phyloP scores from a whole-genome alignment of 179 eudicot genomes.

The Spinacia oleracea region DNA sequence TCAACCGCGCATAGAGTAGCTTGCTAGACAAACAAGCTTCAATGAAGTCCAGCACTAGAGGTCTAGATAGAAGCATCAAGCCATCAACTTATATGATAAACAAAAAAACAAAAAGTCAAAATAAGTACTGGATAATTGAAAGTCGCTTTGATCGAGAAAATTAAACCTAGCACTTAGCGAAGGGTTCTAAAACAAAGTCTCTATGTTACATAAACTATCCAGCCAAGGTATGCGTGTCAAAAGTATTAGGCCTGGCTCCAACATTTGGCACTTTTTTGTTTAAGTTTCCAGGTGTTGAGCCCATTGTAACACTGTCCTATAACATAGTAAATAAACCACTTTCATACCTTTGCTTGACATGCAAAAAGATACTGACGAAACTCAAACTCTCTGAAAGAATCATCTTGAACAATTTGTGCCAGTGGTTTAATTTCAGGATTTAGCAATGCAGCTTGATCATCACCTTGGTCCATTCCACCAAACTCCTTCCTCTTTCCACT shows the following conservation, averaged over 20 bases:
- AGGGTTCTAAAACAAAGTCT: not conserved
- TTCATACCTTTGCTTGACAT: constrained; percentile 89
- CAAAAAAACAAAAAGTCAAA: not conserved
- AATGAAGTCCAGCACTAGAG: not conserved
- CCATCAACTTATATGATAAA: not conserved
- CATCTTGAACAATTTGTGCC: constrained; percentile 87
- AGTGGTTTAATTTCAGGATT: constrained; percentile 68
- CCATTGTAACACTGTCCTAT: not conserved
- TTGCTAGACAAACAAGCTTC: constrained; percentile 3
- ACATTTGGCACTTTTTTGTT: not conserved
- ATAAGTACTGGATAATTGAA: not conserved
- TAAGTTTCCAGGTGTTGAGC: not conserved
- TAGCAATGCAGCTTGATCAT: constrained; percentile 89
- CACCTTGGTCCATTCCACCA: constrained; percentile 91
- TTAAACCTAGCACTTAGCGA: not conserved
- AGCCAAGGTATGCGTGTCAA: not conserved
- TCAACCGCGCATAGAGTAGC: not conserved
- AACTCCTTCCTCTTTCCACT: constrained; percentile 70
- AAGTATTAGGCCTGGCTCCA: not conserved
- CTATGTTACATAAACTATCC: not conserved
- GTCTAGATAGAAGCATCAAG: not conserved
- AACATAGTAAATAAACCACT: not conserved
- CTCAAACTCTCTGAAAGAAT: constrained; percentile 95
- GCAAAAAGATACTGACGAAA: constrained; percentile 97
- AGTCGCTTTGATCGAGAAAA: not conserved